phyloP scores from a whole-genome alignment of 306 rosid species.

The Sophora flavescens region DNA sequence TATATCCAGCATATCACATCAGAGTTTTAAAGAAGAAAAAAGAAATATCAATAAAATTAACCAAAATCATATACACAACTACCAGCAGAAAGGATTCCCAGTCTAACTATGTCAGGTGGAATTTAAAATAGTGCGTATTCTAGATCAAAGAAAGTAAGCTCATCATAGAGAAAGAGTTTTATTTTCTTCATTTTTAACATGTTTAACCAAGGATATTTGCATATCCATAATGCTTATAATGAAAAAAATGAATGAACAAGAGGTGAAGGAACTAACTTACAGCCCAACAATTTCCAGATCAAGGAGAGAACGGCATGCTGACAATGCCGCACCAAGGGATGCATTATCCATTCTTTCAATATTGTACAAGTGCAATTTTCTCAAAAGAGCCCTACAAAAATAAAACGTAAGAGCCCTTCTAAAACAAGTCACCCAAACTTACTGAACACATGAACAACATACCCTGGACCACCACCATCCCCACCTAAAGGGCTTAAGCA shows the following conservation, averaged over 20 bases:
- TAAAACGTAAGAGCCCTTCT: conserved; percentile 40
- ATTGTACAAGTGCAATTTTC: conserved; percentile 88
- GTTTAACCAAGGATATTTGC: conserved; percentile 10
- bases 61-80: conserved; percentile 16
- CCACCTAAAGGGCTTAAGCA: conserved; percentile 91
- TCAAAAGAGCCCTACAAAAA: conserved; percentile 70
- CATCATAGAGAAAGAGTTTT: conserved; percentile 17
- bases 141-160: conserved; percentile 20
- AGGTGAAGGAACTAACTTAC: conserved; percentile 65
- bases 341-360: conserved; percentile 89
- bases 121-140: conserved; percentile 14
- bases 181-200: background rate
- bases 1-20: background rate
- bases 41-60: conserved; percentile 35
- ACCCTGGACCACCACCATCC: conserved; percentile 84
- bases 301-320: conserved; percentile 87
- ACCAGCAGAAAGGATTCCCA: conserved; percentile 28
- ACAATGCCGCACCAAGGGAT: conserved; percentile 80
- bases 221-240: conserved; percentile 21
- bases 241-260: conserved; percentile 37
- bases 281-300: conserved; percentile 98
- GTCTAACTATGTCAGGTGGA: conserved; percentile 21
- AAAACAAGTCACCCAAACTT: conserved; percentile 19
- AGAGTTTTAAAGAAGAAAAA: conserved; percentile 14
- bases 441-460: conserved; percentile 46